phyloP scores from a whole-genome alignment of 371 early-diverging fungal species.

The Phascolomyces articulosus region DNA sequence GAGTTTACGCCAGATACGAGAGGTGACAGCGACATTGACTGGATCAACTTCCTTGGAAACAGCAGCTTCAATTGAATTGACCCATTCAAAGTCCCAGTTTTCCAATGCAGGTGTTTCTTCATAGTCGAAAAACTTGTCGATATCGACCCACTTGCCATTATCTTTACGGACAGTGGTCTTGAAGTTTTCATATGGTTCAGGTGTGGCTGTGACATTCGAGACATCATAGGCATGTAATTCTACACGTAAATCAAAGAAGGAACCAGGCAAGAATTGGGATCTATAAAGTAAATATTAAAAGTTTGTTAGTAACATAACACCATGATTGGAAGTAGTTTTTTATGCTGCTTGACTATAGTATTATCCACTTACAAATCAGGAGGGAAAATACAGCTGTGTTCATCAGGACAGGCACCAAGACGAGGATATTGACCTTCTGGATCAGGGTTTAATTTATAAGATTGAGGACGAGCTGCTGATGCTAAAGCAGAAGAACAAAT shows the following conservation, averaged over 20 bases:
- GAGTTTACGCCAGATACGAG: constrained; percentile 62
- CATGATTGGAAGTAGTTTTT: no score
- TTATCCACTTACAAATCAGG: constrained; percentile 59
- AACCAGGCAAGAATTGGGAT: constrained; percentile 57
- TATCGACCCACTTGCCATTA: constrained; percentile 41
- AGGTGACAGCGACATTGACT: constrained; percentile 54
- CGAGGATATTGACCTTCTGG: constrained; percentile 60
- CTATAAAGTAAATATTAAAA: constrained; percentile 16
- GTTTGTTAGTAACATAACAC: background rate
- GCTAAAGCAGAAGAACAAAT: constrained; percentile 19
- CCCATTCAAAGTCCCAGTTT: constrained; percentile 55
- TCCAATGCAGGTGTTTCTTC: constrained; percentile 39
- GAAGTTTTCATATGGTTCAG: constrained; percentile 33
- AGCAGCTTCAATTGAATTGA: constrained; percentile 55
- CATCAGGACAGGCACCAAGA: constrained; percentile 58
- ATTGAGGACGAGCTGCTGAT: constrained; percentile 7
- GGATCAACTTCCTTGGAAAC: constrained; percentile 36
- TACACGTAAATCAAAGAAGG: constrained; percentile 63
- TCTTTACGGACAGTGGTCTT: constrained; percentile 49
- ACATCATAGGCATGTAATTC: constrained; percentile 60
- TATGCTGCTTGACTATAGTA: no score
- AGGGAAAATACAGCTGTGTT: constrained; percentile 58
- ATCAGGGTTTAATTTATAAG: constrained; percentile 33
- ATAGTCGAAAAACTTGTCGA: constrained; percentile 44
- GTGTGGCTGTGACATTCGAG: constrained; percentile 29